These are phyloP conservation scores for Flaveria trinervia DNA, from an alignment of 129 eudicot genomes.

Conservation along the genomic window DNA sequence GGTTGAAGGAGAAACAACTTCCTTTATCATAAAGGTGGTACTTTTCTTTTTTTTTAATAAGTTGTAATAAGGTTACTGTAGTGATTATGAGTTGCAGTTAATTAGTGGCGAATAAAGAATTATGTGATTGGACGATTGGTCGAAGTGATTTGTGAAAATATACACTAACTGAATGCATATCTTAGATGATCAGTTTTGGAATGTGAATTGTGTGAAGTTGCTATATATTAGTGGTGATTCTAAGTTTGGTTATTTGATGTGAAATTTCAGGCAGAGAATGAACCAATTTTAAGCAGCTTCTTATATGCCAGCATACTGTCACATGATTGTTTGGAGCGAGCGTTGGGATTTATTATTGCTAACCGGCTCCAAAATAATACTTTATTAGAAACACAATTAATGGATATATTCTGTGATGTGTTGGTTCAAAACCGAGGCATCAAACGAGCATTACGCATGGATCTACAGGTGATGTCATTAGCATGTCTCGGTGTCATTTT, in stretches of 20 bases:
- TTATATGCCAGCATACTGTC: constrained; percentile 67
- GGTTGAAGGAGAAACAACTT: background rate
- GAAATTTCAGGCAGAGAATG: constrained; percentile 69
- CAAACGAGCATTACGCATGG: constrained; percentile 58
- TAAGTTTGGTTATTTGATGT: constrained; percentile 22
- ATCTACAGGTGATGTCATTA: constrained; percentile 52
- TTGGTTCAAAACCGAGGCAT: constrained; percentile 57
- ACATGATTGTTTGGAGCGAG: constrained; percentile 67
- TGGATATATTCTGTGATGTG: constrained; percentile 67
- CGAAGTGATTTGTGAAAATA: constrained; percentile 16
- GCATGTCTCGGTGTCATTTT: background rate
- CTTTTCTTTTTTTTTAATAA: background rate
- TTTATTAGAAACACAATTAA: constrained; percentile 60
- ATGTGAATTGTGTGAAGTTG: background rate
- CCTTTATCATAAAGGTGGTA: constrained; percentile 1
- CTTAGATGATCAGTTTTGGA: background rate
- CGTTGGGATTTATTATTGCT: constrained; percentile 65
- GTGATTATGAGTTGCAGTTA: constrained; percentile 10
- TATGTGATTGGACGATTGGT: constrained; percentile 1
- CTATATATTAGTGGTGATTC: background rate
- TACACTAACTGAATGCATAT: background rate
- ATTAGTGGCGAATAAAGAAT: background rate
- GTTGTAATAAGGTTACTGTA: constrained; percentile 3
- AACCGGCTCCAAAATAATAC: constrained; percentile 68
- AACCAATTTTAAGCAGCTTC: constrained; percentile 73